A percentile compares a stretch with the other conserved stretches of the same genome.
phyloP scores from a whole-genome alignment of 495 filamentous ascomycete species.

The Delitschia confertaspora region DNA sequence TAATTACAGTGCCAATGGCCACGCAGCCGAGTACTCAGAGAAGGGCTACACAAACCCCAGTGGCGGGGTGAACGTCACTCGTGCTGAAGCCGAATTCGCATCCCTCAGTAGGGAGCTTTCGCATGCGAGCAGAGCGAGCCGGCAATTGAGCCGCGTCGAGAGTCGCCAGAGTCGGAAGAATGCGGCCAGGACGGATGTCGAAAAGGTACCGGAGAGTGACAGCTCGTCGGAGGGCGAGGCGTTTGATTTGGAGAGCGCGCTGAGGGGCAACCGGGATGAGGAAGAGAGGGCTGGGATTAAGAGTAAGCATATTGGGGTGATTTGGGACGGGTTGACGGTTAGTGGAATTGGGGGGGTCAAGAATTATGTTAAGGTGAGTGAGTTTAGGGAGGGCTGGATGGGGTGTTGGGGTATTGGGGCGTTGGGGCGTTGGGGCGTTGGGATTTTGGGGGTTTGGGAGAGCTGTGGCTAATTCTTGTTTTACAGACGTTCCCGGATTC shows the following conservation, averaged over 20 bases:
- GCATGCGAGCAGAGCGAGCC: constrained; percentile 43
- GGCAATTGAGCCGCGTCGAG: constrained; percentile 38
- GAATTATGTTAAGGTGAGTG: constrained; percentile 51
- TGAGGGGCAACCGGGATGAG: constrained; percentile 59
- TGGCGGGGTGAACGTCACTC: constrained; percentile 57
- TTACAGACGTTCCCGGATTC: constrained; percentile 76
- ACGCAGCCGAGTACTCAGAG: constrained; percentile 1
- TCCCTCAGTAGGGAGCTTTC: constrained; percentile 68
- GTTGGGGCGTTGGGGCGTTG: no score
- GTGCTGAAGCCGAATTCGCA: constrained; percentile 68
- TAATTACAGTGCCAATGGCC: constrained; percentile 7
- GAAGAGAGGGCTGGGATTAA: constrained; percentile 69
- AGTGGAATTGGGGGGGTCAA: constrained; percentile 66
- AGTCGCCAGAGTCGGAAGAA: constrained; percentile 33
- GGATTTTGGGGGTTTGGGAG: no score
- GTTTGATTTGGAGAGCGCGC: constrained; percentile 62
- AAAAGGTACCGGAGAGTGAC: constrained; percentile 42
- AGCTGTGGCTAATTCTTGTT: constrained; percentile 8
- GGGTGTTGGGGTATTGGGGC: no score
- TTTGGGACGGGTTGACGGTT: constrained; percentile 71
- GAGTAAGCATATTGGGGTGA: constrained; percentile 58
- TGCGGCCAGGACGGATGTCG: constrained; percentile 37
- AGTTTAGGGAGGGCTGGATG: no score
- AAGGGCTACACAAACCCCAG: neutral
- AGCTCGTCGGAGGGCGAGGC: constrained; percentile 43